These are phyloP conservation scores for Cucurbita moschata DNA, from an alignment of 306 rosid species.

Conservation along the genomic window DNA sequence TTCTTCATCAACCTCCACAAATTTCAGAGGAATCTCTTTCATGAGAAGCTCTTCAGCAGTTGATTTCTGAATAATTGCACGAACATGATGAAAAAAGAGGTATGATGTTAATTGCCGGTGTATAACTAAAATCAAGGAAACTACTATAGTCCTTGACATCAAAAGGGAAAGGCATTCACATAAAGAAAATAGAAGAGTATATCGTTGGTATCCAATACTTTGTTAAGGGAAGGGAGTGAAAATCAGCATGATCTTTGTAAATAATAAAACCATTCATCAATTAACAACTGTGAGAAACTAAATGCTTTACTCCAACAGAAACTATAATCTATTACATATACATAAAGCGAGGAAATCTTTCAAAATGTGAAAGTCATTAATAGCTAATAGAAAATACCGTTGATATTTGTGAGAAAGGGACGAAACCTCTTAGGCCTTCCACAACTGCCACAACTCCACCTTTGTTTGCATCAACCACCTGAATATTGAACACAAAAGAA, in stretches of 20 bases:
- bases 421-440: constrained; percentile 87
- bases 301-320: neutral
- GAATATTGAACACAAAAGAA: constrained; percentile 8
- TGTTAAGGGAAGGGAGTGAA: neutral
- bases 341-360: neutral
- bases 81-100: neutral
- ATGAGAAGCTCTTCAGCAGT: constrained; percentile 79
- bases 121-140: neutral
- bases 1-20: constrained; percentile 95
- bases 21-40: constrained; percentile 78
- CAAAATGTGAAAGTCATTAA: neutral
- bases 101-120: neutral
- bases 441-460: constrained; percentile 94
- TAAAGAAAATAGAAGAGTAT: neutral
- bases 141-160: neutral
- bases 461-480: constrained; percentile 75
- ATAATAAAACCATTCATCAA: neutral
- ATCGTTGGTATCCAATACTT: neutral
- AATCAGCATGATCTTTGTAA: neutral
- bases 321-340: neutral
- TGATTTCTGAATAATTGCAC: constrained; percentile 33
- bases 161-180: neutral
- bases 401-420: constrained; percentile 93
- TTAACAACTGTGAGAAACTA: neutral
- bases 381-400: constrained; percentile 24